Evolutionary conservation across 1,284 basidiomycete species (phyloP).

Genomic region (Tetrapyrgos nigripes): DNA sequence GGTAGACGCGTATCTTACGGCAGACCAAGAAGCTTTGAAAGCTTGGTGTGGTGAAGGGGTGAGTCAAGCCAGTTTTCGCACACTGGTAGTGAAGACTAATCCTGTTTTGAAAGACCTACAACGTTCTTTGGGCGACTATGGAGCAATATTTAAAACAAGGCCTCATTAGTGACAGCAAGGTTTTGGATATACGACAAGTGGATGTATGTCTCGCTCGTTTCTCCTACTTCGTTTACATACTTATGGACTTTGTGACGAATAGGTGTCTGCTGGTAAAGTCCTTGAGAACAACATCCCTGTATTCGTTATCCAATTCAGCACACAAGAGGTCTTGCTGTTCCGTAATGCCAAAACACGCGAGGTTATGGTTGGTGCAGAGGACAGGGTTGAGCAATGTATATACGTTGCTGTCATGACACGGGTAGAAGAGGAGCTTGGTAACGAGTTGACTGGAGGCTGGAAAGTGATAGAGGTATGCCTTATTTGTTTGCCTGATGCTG

Average conservation of each 20-base stretch:
- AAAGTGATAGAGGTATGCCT: slow-evolving; percentile 90
- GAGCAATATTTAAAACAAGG: slow-evolving; percentile 93
- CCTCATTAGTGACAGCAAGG: slow-evolving; percentile 88
- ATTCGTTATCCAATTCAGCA: slow-evolving; percentile 92
- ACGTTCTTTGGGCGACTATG: slow-evolving; percentile 97
- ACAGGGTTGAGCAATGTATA: slow-evolving; percentile 90
- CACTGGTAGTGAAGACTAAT: not conserved
- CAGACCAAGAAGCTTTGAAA: slow-evolving; percentile 85
- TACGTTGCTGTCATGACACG: slow-evolving; percentile 95
- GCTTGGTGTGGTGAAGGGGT: slow-evolving; percentile 98
- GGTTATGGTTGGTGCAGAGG: slow-evolving; percentile 85
- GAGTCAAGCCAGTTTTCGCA: slow-evolving; percentile 38
- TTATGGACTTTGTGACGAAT: not conserved
- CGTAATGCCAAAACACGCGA: slow-evolving; percentile 89
- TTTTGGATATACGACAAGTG: slow-evolving; percentile 94
- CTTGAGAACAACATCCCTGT: slow-evolving; percentile 87
- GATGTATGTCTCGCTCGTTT: slow-evolving; percentile 67
- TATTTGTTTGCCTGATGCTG: slow-evolving; percentile 1
- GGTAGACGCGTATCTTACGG: slow-evolving; percentile 93
- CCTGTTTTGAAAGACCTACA: slow-evolving; percentile 75
- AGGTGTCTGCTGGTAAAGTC: slow-evolving; percentile 84
- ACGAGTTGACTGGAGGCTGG: slow-evolving; percentile 97
- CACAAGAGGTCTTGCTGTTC: slow-evolving; percentile 95
- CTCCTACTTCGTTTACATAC: not conserved
- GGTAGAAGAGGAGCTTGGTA: slow-evolving; percentile 83